These are phyloP conservation scores for Magnusiomyces magnusii DNA, from an alignment of 1,139 yeast species.

Conservation along the genomic window DNA sequence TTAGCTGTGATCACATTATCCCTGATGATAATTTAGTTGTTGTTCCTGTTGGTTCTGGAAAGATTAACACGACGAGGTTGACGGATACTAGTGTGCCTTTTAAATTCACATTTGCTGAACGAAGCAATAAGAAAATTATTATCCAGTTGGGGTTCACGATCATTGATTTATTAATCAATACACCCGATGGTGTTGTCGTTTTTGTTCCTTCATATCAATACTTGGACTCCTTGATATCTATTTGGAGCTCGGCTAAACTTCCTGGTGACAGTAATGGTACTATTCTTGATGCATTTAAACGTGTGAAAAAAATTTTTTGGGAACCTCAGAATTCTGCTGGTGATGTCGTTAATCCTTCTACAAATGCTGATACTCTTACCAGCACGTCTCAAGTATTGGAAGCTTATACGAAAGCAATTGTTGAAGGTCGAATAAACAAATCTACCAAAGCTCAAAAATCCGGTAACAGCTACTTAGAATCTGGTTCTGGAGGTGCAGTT, in stretches of 20 bases:
- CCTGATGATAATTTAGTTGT: constrained; percentile 63
- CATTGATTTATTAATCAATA: constrained; percentile 36
- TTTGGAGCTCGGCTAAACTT: constrained; percentile 43
- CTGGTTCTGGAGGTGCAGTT: constrained; percentile 46
- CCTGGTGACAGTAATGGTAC: background rate
- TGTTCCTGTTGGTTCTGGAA: constrained; percentile 41
- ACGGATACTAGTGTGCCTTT: constrained; percentile 32
- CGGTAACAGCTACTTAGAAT: background rate
- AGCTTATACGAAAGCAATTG: constrained; percentile 41
- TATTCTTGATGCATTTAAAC: constrained; percentile 14
- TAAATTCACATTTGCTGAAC: constrained; percentile 62
- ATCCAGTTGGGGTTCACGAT: constrained; percentile 47
- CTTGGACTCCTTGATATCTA: constrained; percentile 41
- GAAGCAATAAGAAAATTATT: constrained; percentile 45
- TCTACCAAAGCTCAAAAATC: background rate
- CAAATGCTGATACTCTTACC: background rate
- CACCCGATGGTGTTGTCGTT: constrained; percentile 71
- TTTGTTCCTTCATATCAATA: constrained; percentile 85
- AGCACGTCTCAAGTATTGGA: constrained; percentile 35
- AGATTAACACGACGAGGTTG: background rate
- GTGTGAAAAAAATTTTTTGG: constrained; percentile 35
- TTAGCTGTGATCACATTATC: constrained; percentile 80
- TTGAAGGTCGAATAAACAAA: background rate
- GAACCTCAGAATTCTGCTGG: constrained; percentile 45
- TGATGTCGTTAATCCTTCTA: constrained; percentile 1